Conservation (phyloP, 768 basidiomycete species). For the Leccinellum albellum region DNA sequence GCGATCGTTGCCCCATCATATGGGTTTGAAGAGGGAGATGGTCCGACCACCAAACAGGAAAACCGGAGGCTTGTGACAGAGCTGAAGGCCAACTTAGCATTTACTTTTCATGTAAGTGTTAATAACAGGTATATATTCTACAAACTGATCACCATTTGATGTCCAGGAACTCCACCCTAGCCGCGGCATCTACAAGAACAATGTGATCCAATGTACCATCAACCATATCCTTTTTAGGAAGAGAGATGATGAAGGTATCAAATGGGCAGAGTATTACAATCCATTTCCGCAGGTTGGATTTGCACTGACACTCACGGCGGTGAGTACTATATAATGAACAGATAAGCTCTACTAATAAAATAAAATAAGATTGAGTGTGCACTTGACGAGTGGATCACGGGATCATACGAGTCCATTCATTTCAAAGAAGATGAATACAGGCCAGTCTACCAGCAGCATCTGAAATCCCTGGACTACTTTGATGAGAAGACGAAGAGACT, state of each 20-base stretch:
- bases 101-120: not conserved
- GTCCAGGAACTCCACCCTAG: not conserved
- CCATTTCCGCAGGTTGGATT: not conserved
- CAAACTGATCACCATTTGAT: not conserved
- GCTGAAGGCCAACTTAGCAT: not conserved
- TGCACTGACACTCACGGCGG: not conserved
- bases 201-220: not conserved
- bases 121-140: not conserved
- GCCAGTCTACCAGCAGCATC: not conserved
- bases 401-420: not conserved
- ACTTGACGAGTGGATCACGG: not conserved
- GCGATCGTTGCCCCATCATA: not conserved
- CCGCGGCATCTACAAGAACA: not conserved
- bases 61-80: not conserved
- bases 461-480: not conserved
- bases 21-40: not conserved
- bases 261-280: not conserved
- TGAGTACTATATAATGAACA: no score
- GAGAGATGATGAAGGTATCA: not conserved
- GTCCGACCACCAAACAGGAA: not conserved
- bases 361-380: not conserved
- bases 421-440: not conserved
- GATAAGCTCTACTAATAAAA: not conserved
- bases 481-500: not conserved
- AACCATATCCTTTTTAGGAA: not conserved